Evolutionary conservation across 2,329 filamentous ascomycete genomes (phyloP).

Genomic region (Cladosporium oxysporum): DNA sequence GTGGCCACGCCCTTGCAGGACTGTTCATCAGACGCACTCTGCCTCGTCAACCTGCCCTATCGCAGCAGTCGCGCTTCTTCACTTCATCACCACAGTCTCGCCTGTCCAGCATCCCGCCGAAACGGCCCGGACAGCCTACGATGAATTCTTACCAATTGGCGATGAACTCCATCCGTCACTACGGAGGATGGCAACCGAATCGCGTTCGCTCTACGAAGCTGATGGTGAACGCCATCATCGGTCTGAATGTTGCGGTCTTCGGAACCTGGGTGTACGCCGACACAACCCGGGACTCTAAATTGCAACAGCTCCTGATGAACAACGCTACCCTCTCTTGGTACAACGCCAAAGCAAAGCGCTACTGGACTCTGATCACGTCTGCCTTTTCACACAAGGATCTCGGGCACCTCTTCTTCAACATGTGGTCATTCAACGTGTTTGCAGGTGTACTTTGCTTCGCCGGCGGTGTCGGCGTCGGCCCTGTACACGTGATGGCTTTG

Average conservation of each 20-base stretch:
- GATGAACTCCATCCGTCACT: neutral
- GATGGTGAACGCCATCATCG: constrained; percentile 34
- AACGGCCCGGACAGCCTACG: neutral
- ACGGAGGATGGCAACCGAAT: constrained; percentile 17
- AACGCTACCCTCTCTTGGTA: constrained; percentile 39
- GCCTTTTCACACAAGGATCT: constrained; percentile 43
- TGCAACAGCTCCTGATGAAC: constrained; percentile 25
- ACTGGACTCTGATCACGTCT: constrained; percentile 43
- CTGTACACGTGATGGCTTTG: constrained; percentile 28
- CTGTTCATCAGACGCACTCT: neutral
- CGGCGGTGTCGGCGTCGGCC: constrained; percentile 31
- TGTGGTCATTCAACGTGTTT: constrained; percentile 43
- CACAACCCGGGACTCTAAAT: constrained; percentile 24
- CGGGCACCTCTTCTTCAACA: constrained; percentile 45
- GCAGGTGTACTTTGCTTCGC: constrained; percentile 36
- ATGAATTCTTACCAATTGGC: constrained; percentile 1
- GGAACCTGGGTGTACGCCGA: constrained; percentile 39
- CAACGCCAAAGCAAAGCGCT: constrained; percentile 35
- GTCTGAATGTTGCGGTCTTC: constrained; percentile 45
- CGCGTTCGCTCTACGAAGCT: neutral
- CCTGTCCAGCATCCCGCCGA: neutral
- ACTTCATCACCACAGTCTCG: neutral
- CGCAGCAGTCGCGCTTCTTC: neutral
- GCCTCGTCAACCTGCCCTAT: neutral
- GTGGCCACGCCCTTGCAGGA: neutral